Evolutionary conservation across 1,284 basidiomycete genomes (phyloP).

Genomic region (Leccinum angustisporum): DNA sequence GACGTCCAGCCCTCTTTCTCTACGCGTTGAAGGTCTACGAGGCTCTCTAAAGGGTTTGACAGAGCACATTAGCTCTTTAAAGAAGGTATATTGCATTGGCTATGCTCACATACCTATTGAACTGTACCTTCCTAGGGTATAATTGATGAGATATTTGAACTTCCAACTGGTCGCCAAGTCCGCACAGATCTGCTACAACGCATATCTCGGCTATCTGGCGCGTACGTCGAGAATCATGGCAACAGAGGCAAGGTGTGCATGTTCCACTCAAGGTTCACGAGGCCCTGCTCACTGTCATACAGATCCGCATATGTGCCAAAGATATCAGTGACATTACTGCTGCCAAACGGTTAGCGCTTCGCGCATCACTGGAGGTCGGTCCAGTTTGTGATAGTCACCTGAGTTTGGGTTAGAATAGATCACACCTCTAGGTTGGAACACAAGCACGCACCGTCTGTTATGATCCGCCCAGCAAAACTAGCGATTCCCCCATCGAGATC

Average conservation of each 20-base stretch:
- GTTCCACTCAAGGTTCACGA: not conserved
- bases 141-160: conserved; percentile 44
- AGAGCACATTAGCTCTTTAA: conserved; percentile 47
- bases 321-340: conserved; percentile 38
- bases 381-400: not conserved
- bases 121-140: conserved; percentile 42
- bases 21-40: conserved; percentile 59
- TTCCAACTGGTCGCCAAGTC: conserved; percentile 47
- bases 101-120: conserved; percentile 1
- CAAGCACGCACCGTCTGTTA: conserved; percentile 34
- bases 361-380: conserved; percentile 52
- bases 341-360: conserved; percentile 54
- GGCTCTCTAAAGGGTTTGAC: conserved; percentile 45
- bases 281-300: conserved; percentile 5
- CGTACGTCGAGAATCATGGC: conserved; percentile 54
- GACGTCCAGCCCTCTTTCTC: conserved; percentile 50
- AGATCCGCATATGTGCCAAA: conserved; percentile 60
- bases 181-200: conserved; percentile 49
- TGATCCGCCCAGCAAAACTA: conserved; percentile 36
- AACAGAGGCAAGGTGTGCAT: conserved; percentile 44
- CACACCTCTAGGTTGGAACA: conserved; percentile 16
- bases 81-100: conserved; percentile 40
- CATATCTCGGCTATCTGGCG: conserved; percentile 66
- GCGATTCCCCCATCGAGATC: conserved; percentile 28
- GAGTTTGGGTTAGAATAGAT: not conserved